Conservation (phyloP, 176 grass and related monocot genomes). For the Triticum timopheevii region DNA sequence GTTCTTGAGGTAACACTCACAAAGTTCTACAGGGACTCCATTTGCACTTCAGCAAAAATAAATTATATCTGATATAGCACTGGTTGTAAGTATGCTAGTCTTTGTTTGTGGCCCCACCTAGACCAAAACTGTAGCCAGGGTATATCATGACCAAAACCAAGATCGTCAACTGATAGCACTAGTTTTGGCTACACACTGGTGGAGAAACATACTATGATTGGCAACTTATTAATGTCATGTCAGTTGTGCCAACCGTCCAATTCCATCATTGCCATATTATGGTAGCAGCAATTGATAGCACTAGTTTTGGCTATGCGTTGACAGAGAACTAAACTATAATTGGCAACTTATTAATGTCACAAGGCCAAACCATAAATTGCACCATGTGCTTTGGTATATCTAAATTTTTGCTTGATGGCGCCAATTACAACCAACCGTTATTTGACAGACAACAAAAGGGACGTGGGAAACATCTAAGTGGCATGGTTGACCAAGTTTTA, state of each 20-base stretch:
- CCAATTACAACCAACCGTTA: not conserved
- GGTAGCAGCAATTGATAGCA: not conserved
- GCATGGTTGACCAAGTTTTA: not conserved
- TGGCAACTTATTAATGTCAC: not conserved
- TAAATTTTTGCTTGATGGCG: not conserved
- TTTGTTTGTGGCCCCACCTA: not conserved
- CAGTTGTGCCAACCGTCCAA: not conserved
- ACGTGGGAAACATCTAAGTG: not conserved
- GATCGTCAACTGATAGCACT: not conserved
- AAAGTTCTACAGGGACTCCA: not conserved
- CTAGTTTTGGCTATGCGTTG: not conserved
- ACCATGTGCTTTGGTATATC: not conserved
- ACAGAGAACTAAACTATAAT: not conserved
- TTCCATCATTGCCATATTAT: not conserved
- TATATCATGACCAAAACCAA: not conserved
- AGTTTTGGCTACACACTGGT: not conserved
- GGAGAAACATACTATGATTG: not conserved
- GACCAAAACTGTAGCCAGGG: not conserved
- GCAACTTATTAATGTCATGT: not conserved
- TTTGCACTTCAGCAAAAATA: not conserved
- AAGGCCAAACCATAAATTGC: not conserved
- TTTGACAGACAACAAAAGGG: not conserved
- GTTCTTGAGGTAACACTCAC: not conserved
- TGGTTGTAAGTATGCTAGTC: not conserved
- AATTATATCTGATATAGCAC: not conserved